Percentiles rank a stretch among this genome's conserved stretches.
Conservation (phyloP, 2,329 filamentous ascomycete species). For the Boeremia lycopersici region DNA sequence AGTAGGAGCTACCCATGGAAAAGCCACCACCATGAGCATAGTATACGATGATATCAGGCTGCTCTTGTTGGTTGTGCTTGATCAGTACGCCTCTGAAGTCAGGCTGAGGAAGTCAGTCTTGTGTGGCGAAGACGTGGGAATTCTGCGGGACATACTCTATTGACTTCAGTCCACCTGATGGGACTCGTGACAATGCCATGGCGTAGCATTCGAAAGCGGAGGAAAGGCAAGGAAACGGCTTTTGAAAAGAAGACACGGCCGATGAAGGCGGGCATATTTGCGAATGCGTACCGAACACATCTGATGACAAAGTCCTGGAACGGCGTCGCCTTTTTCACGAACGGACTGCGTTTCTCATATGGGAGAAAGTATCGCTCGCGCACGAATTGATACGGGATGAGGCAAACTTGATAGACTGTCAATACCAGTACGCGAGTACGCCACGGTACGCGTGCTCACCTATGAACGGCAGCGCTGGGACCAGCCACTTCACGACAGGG, state of each 20-base stretch:
- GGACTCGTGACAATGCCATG: conserved; percentile 70
- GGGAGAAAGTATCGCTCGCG: conserved; percentile 61
- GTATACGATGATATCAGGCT: conserved; percentile 79
- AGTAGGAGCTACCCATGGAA: conserved; percentile 79
- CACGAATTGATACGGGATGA: conserved; percentile 65
- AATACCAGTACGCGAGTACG: conserved; percentile 31
- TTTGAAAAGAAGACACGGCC: conserved; percentile 80
- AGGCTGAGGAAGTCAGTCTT: conserved; percentile 35
- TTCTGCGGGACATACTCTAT: conserved; percentile 51
- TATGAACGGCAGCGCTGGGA: conserved; percentile 72
- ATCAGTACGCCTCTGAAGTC: conserved; percentile 73
- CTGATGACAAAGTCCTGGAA: conserved; percentile 81
- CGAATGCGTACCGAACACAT: conserved; percentile 79
- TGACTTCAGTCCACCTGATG: conserved; percentile 67
- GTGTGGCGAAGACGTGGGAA: not conserved
- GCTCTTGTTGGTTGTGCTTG: conserved; percentile 61
- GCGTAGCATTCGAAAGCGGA: conserved; percentile 75
- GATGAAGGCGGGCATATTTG: conserved; percentile 69
- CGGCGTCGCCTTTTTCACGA: conserved; percentile 70
- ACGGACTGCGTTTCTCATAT: conserved; percentile 59
- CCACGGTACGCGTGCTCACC: conserved; percentile 54
- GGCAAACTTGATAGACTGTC: conserved; percentile 55
- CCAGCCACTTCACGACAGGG: conserved; percentile 61
- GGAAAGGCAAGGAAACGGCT: conserved; percentile 72
- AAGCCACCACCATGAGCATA: conserved; percentile 86